Evolutionary conservation across 495 filamentous ascomycete species (phyloP), one percentile per base, ranked within the genome.

Genomic region (Aspergillus bridgeri): DNA sequence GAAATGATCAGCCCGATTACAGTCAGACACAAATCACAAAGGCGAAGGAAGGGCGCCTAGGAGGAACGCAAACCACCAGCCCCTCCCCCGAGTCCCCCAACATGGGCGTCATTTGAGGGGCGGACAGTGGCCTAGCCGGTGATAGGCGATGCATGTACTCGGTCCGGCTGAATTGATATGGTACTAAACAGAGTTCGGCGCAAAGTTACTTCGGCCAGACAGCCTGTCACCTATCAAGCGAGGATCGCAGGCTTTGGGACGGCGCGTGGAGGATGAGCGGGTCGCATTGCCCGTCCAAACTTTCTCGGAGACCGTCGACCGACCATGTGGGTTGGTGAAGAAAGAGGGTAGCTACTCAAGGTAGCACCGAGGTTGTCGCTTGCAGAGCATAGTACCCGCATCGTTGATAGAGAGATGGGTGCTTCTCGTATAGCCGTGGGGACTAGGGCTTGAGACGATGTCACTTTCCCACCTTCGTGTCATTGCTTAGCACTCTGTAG

Each of bases 1-100:
- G 60, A 52, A 56, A 57, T 56, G 53, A 61, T 61, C 53, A 61
- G 48, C 56, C 42, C 52, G 38, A 54, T 46, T n/a, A n/a, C 42
- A 45, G 8, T 24, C 7, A 24, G 29, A 8, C 19, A 5, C 19
- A 23, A 54, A 43, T 20, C 33, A 38, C 33, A 38, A 15, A 9
- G 29, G 29, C 6, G 13, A 33, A 11, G 13, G 13, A 38, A 38
- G 13, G 8, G 29, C 7, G 29, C 29, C 29, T 33, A 33, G 29
- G 8, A 33, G 29, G 29, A 33, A 8, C 29, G 29, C 29, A 7
- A 33, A 11, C 29, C 29, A 33, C 33, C 33, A 5, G 2, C 13
- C 29, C 29, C 29, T 9, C 29, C 33, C 11, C 33, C 13, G 17
- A 38, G 7, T 15, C 17, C 33, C 33, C 11, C 13, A 38, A 38